A percentile compares a stretch with the other conserved stretches of the same genome.
Conservation (phyloP, 2,329 filamentous ascomycete genomes). For the Calonectria pteridis region DNA sequence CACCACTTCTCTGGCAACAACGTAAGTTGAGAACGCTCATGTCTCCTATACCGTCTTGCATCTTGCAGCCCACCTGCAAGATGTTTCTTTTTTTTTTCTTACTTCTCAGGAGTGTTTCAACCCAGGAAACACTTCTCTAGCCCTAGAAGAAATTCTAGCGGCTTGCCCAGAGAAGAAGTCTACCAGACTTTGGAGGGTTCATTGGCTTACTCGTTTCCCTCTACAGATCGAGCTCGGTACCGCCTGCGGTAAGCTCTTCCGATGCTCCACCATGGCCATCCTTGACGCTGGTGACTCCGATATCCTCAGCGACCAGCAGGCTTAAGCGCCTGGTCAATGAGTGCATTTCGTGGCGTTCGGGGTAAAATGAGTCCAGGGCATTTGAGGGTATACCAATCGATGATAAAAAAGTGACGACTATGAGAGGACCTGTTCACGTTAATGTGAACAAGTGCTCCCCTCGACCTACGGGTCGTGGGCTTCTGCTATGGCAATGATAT, state of each 20-base stretch:
- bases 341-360: conserved; percentile 59
- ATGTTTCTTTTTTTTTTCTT: conserved; percentile 31
- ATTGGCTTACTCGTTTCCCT: conserved; percentile 67
- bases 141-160: conserved; percentile 47
- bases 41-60: conserved; percentile 31
- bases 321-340: conserved; percentile 58
- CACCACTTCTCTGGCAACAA: conserved; percentile 99
- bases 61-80: conserved; percentile 36
- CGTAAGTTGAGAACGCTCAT: conserved; percentile 74
- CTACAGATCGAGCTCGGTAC: conserved; percentile 96
- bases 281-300: conserved; percentile 98
- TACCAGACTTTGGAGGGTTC: conserved; percentile 89
- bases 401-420: conserved; percentile 49
- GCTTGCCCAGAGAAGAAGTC: conserved; percentile 93
- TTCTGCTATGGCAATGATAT: conserved; percentile 39
- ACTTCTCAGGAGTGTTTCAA: conserved; percentile 41
- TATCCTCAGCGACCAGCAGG: conserved; percentile 85
- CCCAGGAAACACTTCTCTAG: conserved; percentile 39
- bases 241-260: conserved; percentile 98
- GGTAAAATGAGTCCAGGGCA: conserved; percentile 53
- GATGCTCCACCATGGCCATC: conserved; percentile 96
- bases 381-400: conserved; percentile 54
- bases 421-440: conserved; percentile 37
- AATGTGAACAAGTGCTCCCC: conserved; percentile 37
- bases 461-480: conserved; percentile 43